These are phyloP conservation scores for Aspergillus latus DNA, from an alignment of 2,329 filamentous ascomycete genomes.

Conservation along the genomic window DNA sequence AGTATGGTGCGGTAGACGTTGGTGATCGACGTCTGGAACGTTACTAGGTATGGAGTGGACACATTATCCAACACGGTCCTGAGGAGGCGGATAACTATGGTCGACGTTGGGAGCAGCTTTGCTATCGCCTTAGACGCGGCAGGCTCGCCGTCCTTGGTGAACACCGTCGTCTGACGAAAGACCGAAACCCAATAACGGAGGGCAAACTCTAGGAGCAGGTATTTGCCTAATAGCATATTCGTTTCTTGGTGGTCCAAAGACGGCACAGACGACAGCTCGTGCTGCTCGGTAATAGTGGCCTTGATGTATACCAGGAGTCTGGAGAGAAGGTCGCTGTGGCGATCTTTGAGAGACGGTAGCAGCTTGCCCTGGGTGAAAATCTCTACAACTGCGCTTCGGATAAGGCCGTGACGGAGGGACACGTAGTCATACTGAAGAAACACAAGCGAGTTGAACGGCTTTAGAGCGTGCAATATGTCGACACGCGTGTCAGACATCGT, in stretches of 20 bases:
- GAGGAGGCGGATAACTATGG: constrained; percentile 50
- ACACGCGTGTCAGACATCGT: constrained; percentile 27
- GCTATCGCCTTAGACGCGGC: constrained; percentile 48
- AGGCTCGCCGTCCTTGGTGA: constrained; percentile 35
- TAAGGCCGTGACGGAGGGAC: constrained; percentile 38
- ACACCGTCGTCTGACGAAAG: constrained; percentile 17
- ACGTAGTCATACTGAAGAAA: constrained; percentile 37
- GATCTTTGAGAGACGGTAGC: constrained; percentile 31
- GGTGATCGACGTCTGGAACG: constrained; percentile 29
- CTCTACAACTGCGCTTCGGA: constrained; percentile 35
- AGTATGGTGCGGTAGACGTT: constrained; percentile 34
- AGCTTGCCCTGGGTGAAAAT: constrained; percentile 34
- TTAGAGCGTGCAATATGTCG: constrained; percentile 29
- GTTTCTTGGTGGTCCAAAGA: constrained; percentile 29
- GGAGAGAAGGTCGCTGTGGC: constrained; percentile 34
- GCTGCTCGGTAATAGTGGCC: constrained; percentile 27
- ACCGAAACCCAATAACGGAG: constrained; percentile 46
- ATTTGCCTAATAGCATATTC: constrained; percentile 31
- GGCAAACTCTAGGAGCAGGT: constrained; percentile 48
- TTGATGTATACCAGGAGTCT: constrained; percentile 39
- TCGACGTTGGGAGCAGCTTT: constrained; percentile 48
- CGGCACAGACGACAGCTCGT: constrained; percentile 32
- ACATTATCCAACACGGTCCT: constrained; percentile 48
- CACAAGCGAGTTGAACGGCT: constrained; percentile 33
- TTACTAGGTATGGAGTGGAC: constrained; percentile 32